Conservation (phyloP, 192 early-diverging fungal genomes). For the Coemansia sp. region DNA sequence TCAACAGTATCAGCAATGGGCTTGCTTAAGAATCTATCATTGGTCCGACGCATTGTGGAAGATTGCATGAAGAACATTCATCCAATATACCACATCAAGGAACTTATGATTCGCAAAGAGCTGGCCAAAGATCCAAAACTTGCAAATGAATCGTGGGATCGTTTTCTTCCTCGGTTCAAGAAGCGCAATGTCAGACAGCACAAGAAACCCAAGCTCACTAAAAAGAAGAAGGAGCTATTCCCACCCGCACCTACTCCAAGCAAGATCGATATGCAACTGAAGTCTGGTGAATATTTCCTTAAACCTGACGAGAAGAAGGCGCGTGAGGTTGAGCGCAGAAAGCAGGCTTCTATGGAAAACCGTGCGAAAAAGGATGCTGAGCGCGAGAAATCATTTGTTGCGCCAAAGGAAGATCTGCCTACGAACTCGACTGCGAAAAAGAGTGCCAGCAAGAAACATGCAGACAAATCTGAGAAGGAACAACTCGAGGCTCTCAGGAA, state of each 20-base stretch:
- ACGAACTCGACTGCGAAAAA: not conserved
- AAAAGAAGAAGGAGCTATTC: conserved; percentile 90
- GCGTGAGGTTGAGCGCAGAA: conserved; percentile 60
- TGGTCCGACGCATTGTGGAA: conserved; percentile 83
- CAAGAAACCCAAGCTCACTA: conserved; percentile 60
- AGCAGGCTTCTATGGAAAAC: conserved; percentile 68
- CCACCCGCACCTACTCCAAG: conserved; percentile 80
- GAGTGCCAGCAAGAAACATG: not conserved
- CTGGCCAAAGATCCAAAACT: conserved; percentile 95
- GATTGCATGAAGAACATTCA: conserved; percentile 99
- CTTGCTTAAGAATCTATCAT: conserved; percentile 82
- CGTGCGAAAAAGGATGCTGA: conserved; percentile 67
- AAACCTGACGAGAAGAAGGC: conserved; percentile 66
- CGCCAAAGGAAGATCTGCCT: conserved; percentile 64
- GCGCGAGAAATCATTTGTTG: conserved; percentile 77
- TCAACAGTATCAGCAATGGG: conserved; percentile 96
- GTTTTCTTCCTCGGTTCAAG: conserved; percentile 96
- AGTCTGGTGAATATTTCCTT: conserved; percentile 96
- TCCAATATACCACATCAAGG: conserved; percentile 98
- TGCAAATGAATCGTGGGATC: conserved; percentile 92
- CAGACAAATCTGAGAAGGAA: conserved; percentile 26
- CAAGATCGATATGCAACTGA: conserved; percentile 92
- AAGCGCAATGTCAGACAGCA: conserved; percentile 76
- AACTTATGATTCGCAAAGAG: conserved; percentile 98
- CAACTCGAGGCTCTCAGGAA: conserved; percentile 45